Conservation (phyloP, 2,329 filamentous ascomycete species). For the Sporothrix protearum region DNA sequence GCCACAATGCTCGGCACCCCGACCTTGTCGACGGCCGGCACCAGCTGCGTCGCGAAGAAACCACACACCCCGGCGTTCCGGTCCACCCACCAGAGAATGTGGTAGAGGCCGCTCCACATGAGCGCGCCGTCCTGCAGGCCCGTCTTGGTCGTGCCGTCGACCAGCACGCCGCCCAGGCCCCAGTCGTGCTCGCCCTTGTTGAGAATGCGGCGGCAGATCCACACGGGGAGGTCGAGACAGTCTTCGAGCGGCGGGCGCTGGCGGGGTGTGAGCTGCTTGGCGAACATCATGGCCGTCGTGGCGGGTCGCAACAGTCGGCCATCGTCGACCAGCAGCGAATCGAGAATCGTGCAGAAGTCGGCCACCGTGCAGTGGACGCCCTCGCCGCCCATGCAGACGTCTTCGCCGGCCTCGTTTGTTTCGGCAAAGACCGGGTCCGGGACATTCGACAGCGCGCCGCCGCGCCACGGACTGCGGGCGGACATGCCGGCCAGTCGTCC, state of each 20-base stretch:
- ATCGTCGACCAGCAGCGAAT: constrained; percentile 31
- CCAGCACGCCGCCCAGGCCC: constrained; percentile 31
- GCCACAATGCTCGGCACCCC: constrained; percentile 17
- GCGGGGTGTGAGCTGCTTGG: constrained; percentile 25
- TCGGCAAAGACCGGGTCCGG: not conserved
- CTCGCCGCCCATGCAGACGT: constrained; percentile 32
- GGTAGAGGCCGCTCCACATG: constrained; percentile 32
- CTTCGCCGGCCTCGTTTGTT: constrained; percentile 12
- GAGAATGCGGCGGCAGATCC: constrained; percentile 31
- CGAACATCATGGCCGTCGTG: constrained; percentile 29
- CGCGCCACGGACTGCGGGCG: constrained; percentile 11
- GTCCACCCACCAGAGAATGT: constrained; percentile 32
- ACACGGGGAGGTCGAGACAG: constrained; percentile 26
- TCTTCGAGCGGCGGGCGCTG: constrained; percentile 23
- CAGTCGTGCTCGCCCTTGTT: constrained; percentile 30
- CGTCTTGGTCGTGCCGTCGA: constrained; percentile 25
- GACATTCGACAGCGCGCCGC: not conserved
- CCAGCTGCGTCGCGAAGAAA: constrained; percentile 32
- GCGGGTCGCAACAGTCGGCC: constrained; percentile 27
- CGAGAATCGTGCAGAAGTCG: constrained; percentile 28
- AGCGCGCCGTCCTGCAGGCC: constrained; percentile 29
- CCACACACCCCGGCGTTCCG: constrained; percentile 31
- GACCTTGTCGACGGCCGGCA: constrained; percentile 20
- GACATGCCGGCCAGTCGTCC: constrained; percentile 13
- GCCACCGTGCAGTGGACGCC: constrained; percentile 28